phyloP scores from a whole-genome alignment of 1,139 yeast genomes.

The Casaregolazyma lundiana region DNA sequence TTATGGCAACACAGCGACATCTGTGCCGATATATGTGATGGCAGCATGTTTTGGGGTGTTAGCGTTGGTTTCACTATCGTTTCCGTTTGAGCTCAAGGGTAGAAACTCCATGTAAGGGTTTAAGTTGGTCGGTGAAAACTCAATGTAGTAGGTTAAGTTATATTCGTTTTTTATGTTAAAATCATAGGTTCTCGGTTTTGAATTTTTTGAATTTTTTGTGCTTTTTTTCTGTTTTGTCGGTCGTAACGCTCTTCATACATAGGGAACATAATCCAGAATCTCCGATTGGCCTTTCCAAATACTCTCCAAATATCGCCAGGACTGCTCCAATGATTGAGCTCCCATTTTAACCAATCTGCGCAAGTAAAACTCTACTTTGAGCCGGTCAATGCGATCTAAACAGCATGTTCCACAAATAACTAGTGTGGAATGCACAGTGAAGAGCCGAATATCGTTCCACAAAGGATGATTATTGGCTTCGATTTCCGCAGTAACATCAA shows the following conservation, averaged over 20 bases:
- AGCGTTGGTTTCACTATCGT: constrained; percentile 40
- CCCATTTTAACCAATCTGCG: neutral
- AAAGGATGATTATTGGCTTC: neutral
- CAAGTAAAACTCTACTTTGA: neutral
- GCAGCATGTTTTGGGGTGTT: constrained; percentile 48
- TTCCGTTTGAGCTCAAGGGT: constrained; percentile 43
- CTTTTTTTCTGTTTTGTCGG: too few relatives aligned
- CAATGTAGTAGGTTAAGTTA: too few relatives aligned
- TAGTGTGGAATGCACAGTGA: neutral
- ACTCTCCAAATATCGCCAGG: neutral
- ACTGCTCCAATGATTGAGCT: neutral
- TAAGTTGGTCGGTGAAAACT: neutral
- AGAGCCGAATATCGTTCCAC: neutral
- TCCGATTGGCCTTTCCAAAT: neutral
- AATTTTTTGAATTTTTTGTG: too few relatives aligned
- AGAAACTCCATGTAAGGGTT: constrained; percentile 18
- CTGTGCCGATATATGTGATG: constrained; percentile 55
- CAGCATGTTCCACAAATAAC: neutral
- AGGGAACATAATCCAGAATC: neutral
- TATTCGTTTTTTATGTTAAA: too few relatives aligned
- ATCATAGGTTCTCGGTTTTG: too few relatives aligned
- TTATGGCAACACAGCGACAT: constrained; percentile 40
- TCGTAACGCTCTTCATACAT: neutral
- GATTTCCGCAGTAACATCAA: neutral
- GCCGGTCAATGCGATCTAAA: neutral